These are phyloP conservation scores for Macrolepiota dolichaula DNA, from an alignment of 768 basidiomycete species.

Conservation along the genomic window DNA sequence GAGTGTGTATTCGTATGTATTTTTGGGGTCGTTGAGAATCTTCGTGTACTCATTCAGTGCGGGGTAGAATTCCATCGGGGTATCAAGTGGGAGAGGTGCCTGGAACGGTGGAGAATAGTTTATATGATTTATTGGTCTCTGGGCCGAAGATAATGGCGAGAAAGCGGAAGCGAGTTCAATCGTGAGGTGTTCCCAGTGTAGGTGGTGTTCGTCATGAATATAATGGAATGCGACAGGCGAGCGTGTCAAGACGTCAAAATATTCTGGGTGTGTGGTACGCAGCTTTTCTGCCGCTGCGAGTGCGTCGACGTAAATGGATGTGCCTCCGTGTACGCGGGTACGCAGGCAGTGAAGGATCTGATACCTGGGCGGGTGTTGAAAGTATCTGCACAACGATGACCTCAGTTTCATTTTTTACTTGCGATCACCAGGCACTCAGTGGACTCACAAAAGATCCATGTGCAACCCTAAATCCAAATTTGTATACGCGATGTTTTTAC, in stretches of 20 bases:
- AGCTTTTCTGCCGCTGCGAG: conserved; percentile 60
- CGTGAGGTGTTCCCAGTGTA: conserved; percentile 69
- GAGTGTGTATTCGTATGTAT: conserved; percentile 62
- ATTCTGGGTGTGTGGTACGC: conserved; percentile 37
- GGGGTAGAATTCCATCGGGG: conserved; percentile 54
- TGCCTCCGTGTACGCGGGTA: conserved; percentile 80
- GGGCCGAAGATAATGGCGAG: conserved; percentile 9
- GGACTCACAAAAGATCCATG: conserved; percentile 84
- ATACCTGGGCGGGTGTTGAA: conserved; percentile 86
- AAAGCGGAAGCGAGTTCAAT: conserved; percentile 53
- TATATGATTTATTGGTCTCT: conserved; percentile 50
- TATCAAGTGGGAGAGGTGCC: conserved; percentile 61
- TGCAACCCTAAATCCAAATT: conserved; percentile 85
- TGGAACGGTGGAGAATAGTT: conserved; percentile 98
- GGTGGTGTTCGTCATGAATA: conserved; percentile 84
- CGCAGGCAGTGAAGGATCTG: conserved; percentile 91
- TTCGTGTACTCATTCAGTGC: conserved; percentile 62
- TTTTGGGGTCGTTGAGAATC: conserved; percentile 48
- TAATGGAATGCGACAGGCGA: conserved; percentile 87
- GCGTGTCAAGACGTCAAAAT: conserved; percentile 55
- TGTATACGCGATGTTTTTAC: conserved; percentile 93
- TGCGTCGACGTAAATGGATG: conserved; percentile 85
- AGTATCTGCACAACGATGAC: conserved; percentile 56
- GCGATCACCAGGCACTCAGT: neutral
- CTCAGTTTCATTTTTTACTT: neutral